Conservation (phyloP, 345 rosid species). For the Eucalyptus melliodora region DNA sequence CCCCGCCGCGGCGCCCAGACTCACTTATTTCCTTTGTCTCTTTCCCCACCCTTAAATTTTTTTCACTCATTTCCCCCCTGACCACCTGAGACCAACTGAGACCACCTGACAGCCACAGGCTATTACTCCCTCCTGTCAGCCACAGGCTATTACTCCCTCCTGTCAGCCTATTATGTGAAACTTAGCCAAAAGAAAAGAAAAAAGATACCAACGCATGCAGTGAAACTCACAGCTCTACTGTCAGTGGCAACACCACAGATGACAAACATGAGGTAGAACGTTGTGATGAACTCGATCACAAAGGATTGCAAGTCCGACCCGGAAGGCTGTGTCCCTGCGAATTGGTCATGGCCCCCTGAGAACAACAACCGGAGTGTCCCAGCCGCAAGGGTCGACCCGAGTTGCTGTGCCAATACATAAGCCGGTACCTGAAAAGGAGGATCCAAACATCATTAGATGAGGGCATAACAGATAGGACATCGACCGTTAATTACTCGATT, state of each 20-base stretch:
- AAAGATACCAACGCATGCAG: not conserved
- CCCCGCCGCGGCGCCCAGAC: no score
- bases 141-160: no score
- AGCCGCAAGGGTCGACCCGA: conserved; percentile 70
- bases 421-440: conserved; percentile 52
- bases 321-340: conserved; percentile 64
- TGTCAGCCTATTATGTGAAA: not conserved
- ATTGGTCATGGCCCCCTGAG: conserved; percentile 42
- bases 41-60: no score
- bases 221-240: conserved; percentile 65
- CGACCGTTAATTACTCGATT: no score
- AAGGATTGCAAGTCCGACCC: conserved; percentile 69
- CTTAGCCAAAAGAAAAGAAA: not conserved
- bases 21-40: no score
- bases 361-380: conserved; percentile 71
- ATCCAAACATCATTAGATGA: not conserved
- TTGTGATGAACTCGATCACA: conserved; percentile 80
- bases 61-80: no score
- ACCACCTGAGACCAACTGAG: no score
- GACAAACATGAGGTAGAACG: conserved; percentile 88
- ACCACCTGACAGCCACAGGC: no score
- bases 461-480: not conserved
- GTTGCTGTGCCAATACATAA: conserved; percentile 49
- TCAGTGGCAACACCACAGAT: conserved; percentile 89
- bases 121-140: no score